Evolutionary conservation across 225 moss, liverwort and hornwort species (phyloP), one percentile per base, ranked within the genome.

Genomic region (Polytrichum commune): DNA sequence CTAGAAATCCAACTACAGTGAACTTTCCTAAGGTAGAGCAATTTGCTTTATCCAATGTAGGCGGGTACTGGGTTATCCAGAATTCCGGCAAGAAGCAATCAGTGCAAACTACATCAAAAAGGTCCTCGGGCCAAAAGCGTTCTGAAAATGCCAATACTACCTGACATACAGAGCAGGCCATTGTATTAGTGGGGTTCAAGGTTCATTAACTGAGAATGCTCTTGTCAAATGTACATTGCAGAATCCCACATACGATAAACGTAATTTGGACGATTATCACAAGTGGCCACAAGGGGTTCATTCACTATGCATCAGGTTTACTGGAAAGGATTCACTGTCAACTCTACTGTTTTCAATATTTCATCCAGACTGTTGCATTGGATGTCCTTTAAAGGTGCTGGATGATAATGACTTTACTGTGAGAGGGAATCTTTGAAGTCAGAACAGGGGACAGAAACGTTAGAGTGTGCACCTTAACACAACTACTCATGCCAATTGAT

Each of bases 61-160:
- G 68, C 65, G 91, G 93, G 74, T 96, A 91, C 70, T 89, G 83
- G n/a, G 95, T 96, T 57, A 90, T 63, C 95, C 95, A 96, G 56
- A 96, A 76, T 75, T 96, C 91, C 46, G 95, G 93, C 66, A 96
- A 71, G 58, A 96, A 90, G 74, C 90, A 91, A 60, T 89, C 67
- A 7, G 85, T 81, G 74, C 95, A 96, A 65, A 96, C 90, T 29
- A 96, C 87, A 75, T 96, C 93, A 73, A 96, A 96, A 66, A 96
- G 68, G 29, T 75, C 93, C 58, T 77, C 66, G 35, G 95, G 93
- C 95, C 95, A 93, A 78, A 96, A 96, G 19, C 78, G 74, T 24
- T 87, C 83, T 63, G 88, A 89, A 76, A 96, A 96, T 61, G 89
- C 82, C 79, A 96, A 74, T 61, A 96, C 29, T 46, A 96, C 93